A percentile compares a stretch with the other conserved stretches of the same genome.
Evolutionary conservation across 495 filamentous ascomycete genomes (phyloP).

Genomic region (Penicillium odoratum): DNA sequence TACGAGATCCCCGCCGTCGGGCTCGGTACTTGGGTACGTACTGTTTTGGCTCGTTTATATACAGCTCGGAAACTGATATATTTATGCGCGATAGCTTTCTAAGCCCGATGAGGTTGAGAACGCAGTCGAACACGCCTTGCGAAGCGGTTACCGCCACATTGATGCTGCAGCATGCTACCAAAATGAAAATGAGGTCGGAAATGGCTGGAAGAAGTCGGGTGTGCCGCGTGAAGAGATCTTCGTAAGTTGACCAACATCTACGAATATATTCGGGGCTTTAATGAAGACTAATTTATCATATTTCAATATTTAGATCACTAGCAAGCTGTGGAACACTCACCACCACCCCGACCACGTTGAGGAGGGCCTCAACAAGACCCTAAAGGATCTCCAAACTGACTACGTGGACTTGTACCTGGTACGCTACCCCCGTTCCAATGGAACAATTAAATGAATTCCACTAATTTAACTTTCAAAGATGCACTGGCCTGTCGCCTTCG

Average conservation of each 20-base stretch:
- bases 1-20: slow-evolving; percentile 40
- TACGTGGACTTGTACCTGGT: slow-evolving; percentile 53
- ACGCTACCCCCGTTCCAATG: not conserved
- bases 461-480: slow-evolving; percentile 23
- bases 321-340: slow-evolving; percentile 49
- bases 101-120: slow-evolving; percentile 49
- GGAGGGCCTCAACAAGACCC: slow-evolving; percentile 42
- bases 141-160: slow-evolving; percentile 49
- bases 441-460: not conserved
- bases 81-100: slow-evolving; percentile 36
- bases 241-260: slow-evolving; percentile 26
- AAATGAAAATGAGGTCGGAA: slow-evolving; percentile 47
- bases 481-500: slow-evolving; percentile 52
- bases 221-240: slow-evolving; percentile 44
- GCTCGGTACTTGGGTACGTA: slow-evolving; percentile 34
- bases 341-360: slow-evolving; percentile 43
- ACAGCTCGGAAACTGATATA: not conserved
- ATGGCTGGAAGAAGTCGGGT: slow-evolving; percentile 43
- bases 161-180: slow-evolving; percentile 39
- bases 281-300: not conserved
- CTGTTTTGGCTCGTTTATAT: too few relatives aligned
- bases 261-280: not conserved
- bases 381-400: slow-evolving; percentile 44
- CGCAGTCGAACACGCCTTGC: slow-evolving; percentile 49
- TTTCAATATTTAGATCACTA: slow-evolving; percentile 30